Evolutionary conservation across 495 filamentous ascomycete genomes (phyloP).

Genomic region (Eremomyces bilateralis): DNA sequence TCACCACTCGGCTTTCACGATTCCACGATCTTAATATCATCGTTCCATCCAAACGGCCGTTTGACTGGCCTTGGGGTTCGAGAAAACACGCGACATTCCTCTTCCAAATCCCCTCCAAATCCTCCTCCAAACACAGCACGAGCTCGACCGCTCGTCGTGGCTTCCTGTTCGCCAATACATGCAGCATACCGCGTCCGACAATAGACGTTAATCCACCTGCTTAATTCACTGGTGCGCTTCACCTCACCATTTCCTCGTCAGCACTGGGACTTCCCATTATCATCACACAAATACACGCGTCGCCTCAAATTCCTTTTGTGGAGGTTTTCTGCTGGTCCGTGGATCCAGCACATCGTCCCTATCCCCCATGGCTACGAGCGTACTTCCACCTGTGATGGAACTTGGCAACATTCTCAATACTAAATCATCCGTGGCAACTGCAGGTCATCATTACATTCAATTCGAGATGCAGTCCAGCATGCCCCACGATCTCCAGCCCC

Average conservation of each 20-base stretch:
- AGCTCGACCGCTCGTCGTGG: slow-evolving; percentile 1
- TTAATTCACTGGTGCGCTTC: slow-evolving; percentile 9
- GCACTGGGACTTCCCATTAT: not conserved
- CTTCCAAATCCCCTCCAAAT: not conserved
- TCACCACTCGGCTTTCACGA: slow-evolving; percentile 8
- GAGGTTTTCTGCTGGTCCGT: too few species aligned
- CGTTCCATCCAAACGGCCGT: slow-evolving; percentile 1
- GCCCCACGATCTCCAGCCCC: slow-evolving; percentile 12
- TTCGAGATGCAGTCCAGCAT: slow-evolving; percentile 16
- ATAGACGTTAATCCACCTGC: too few species aligned
- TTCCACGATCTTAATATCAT: slow-evolving; percentile 3
- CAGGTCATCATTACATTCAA: slow-evolving; percentile 4
- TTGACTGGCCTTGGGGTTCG: not conserved
- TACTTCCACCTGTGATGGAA: slow-evolving; percentile 8
- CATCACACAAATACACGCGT: too few species aligned
- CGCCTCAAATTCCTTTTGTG: too few species aligned
- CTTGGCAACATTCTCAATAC: slow-evolving; percentile 18
- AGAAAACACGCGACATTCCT: not conserved
- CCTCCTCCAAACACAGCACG: not conserved
- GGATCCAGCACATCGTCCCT: not conserved
- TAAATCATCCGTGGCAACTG: slow-evolving; percentile 11
- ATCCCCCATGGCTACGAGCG: not conserved
- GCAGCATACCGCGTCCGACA: slow-evolving; percentile 3
- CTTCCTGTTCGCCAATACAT: not conserved
- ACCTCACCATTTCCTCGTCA: slow-evolving; percentile 6